These are phyloP conservation scores for Quercus mongolica DNA, from an alignment of 306 rosid species.

Conservation along the genomic window DNA sequence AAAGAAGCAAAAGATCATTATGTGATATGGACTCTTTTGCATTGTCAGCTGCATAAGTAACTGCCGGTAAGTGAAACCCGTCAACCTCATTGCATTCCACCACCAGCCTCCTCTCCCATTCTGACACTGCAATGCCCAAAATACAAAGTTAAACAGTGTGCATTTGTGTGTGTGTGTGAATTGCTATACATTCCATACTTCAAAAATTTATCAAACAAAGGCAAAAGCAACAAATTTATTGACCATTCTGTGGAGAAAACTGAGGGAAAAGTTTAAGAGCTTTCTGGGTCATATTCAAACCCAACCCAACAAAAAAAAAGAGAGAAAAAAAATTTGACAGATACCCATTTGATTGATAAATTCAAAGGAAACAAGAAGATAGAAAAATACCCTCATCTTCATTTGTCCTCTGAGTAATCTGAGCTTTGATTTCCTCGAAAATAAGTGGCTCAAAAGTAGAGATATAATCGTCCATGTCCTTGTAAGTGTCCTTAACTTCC, in stretches of 20 bases:
- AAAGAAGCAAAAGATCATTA: conserved; percentile 78
- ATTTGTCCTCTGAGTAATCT: conserved; percentile 53
- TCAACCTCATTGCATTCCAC: conserved; percentile 56
- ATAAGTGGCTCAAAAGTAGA: conserved; percentile 85
- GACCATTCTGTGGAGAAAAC: background rate
- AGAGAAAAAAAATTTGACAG: background rate
- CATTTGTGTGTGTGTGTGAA: background rate
- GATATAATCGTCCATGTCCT: conserved; percentile 72
- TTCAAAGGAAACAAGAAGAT: background rate
- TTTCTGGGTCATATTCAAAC: background rate
- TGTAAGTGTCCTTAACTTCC: conserved; percentile 49
- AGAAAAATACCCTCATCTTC: conserved; percentile 48
- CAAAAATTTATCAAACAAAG: background rate
- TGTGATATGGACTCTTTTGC: conserved; percentile 51
- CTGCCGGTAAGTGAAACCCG: conserved; percentile 70
- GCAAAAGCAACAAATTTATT: background rate
- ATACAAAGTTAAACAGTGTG: background rate
- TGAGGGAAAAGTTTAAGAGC: background rate
- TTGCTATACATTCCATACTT: conserved; percentile 1
- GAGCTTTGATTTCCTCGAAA: conserved; percentile 83
- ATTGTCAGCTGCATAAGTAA: conserved; percentile 32
- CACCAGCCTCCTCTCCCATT: conserved; percentile 64
- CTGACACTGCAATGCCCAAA: conserved; percentile 43
- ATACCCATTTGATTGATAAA: background rate
- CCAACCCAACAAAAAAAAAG: background rate